Evolutionary conservation across 768 basidiomycete genomes (phyloP), one percentile per base, ranked within the genome.

Genomic region (Rickenella mellea): DNA sequence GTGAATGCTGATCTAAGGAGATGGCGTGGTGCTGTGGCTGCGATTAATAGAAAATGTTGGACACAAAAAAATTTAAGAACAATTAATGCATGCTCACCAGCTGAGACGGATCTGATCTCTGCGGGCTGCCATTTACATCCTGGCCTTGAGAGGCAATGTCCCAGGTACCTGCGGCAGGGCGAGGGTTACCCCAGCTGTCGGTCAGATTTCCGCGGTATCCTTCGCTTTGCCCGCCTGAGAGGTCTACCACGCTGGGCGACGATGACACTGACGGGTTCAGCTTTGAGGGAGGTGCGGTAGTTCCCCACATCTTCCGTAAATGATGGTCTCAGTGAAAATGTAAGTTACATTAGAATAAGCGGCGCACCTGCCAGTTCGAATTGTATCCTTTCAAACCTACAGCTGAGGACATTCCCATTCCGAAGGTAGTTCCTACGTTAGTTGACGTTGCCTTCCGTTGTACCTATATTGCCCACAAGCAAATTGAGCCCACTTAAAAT

Each of bases 291-390:
- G 73, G 67, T 22, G 69, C 55, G 29, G 65, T 53, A 49, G 71
- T 63, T 39, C 66, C 67, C 80, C 80, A 83, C 41, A 80, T 76
- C 80, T 82, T 52, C 48, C 49, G 45, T 44, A 38, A 46, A 20
- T 24, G 32, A 27, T 10, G 24, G 26, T 50, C 32, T 30, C 27
- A 30, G 40, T 39, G 26, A 42, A 43, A 15, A 44, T 43, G 6
- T 9, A 41, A 39, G 9, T 22, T 14, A 28, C 21, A 22, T 26
- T 38, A 19, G 40, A 49, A 42, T 41, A 32, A 41, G 36, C 9
- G 44, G 63, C 72, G 37, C 43, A 75, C 82, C 73, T 82, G 78
- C 81, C 82, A 83, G 32, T 80, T 75, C 39, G 76, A 63, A 56
- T 70, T 75, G 30, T 78, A 65, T 24, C 62, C 57, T 53, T 78